These are phyloP conservation scores for Xylariaceae sp. DNA, from an alignment of 2,329 filamentous ascomycete species.

Conservation along the genomic window DNA sequence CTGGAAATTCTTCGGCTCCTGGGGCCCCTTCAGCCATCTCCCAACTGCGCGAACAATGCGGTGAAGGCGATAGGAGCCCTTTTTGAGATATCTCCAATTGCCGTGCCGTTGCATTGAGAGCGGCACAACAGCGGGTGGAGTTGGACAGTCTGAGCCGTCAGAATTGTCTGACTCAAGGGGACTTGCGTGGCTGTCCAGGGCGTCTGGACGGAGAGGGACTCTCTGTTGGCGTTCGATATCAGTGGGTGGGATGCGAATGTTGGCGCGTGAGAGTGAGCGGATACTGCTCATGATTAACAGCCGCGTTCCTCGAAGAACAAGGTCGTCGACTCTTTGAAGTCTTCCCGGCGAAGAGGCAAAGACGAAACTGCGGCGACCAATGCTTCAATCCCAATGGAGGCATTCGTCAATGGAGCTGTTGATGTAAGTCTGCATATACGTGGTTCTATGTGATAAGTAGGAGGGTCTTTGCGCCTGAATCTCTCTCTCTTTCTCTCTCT, in stretches of 20 bases:
- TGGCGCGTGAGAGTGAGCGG: slow-evolving; percentile 9
- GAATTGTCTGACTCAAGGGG: slow-evolving; percentile 44
- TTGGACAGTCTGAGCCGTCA: slow-evolving; percentile 29
- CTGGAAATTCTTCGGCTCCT: slow-evolving; percentile 44
- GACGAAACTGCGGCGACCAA: background rate
- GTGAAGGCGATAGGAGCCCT: slow-evolving; percentile 54
- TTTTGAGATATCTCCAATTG: slow-evolving; percentile 48
- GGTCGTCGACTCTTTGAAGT: background rate
- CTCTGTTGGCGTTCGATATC: slow-evolving; percentile 29
- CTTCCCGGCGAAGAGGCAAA: background rate
- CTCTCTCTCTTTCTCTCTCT: background rate
- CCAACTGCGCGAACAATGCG: slow-evolving; percentile 39
- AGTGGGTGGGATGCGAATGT: slow-evolving; percentile 14
- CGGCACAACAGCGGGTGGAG: slow-evolving; percentile 46
- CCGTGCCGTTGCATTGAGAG: slow-evolving; percentile 55
- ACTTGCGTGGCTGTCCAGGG: slow-evolving; percentile 28
- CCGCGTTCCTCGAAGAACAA: slow-evolving; percentile 7
- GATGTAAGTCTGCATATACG: background rate
- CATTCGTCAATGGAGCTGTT: background rate
- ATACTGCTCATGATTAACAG: slow-evolving; percentile 14
- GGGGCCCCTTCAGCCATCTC: slow-evolving; percentile 52
- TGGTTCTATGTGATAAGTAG: background rate
- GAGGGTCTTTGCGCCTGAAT: background rate
- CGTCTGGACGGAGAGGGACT: slow-evolving; percentile 22
- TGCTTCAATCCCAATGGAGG: background rate